Evolutionary conservation across 1,284 basidiomycete species (phyloP).

Genomic region (Cryptococcus sp.): DNA sequence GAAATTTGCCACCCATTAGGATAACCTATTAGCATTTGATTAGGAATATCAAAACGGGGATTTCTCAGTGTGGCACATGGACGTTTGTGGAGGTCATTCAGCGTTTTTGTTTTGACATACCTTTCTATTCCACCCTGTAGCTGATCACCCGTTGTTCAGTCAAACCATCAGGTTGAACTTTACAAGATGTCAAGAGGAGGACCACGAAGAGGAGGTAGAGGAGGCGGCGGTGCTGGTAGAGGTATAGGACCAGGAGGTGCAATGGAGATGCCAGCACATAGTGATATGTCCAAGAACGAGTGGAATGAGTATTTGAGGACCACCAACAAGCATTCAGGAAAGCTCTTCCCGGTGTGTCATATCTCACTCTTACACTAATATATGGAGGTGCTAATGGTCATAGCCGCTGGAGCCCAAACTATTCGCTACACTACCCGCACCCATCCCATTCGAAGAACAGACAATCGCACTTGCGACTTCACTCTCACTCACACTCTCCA

Average conservation of each 20-base stretch:
- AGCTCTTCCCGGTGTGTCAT: conserved; percentile 4
- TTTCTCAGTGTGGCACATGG: too few species aligned
- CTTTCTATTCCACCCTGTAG: too few species aligned
- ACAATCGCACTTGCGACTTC: background rate
- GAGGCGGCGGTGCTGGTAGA: conserved; percentile 6
- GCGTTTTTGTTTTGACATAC: too few species aligned
- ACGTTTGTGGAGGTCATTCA: too few species aligned
- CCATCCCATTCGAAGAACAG: conserved; percentile 1
- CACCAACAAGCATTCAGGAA: background rate
- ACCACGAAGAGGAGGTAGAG: conserved; percentile 18
- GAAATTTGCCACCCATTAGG: too few species aligned
- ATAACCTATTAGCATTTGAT: too few species aligned
- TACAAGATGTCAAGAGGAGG: conserved; percentile 22
- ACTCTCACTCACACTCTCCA: background rate
- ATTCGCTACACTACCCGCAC: conserved; percentile 1
- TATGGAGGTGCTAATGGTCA: background rate
- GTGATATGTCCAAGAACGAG: background rate
- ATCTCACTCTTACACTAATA: background rate
- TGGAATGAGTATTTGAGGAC: background rate
- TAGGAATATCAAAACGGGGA: too few species aligned
- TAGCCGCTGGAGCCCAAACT: background rate
- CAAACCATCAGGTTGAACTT: too few species aligned
- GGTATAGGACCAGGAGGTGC: conserved; percentile 1
- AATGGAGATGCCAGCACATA: background rate
- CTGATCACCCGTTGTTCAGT: too few species aligned